Percentiles rank a stretch among this genome's conserved stretches.
phyloP scores from a whole-genome alignment of 768 basidiomycete species.

The Rhodotorula kratochvilovae region DNA sequence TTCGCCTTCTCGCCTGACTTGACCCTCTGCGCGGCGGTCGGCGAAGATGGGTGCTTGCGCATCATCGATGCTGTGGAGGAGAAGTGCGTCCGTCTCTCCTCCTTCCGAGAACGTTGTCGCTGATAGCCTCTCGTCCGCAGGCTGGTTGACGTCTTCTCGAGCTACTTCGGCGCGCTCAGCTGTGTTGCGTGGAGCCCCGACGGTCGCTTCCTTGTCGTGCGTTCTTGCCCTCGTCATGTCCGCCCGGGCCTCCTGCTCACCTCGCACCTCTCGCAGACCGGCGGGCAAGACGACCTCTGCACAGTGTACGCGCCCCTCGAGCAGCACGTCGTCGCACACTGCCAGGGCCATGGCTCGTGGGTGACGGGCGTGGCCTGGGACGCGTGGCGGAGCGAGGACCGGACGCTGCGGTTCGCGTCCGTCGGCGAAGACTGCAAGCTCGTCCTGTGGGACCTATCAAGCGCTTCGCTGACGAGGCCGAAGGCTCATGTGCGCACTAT shows the following conservation, averaged over 20 bases:
- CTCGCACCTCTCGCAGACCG: constrained; percentile 58
- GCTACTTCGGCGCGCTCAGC: constrained; percentile 88
- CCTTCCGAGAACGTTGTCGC: too few species aligned
- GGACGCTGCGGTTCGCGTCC: constrained; percentile 89
- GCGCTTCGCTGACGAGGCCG: constrained; percentile 33
- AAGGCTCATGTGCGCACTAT: constrained; percentile 22
- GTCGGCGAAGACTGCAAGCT: constrained; percentile 96
- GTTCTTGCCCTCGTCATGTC: constrained; percentile 9
- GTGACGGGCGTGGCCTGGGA: constrained; percentile 87
- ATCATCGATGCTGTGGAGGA: constrained; percentile 84
- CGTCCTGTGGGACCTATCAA: constrained; percentile 62
- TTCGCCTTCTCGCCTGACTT: constrained; percentile 93
- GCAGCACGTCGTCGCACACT: constrained; percentile 85
- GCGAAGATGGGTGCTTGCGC: constrained; percentile 85
- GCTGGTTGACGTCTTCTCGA: constrained; percentile 86
- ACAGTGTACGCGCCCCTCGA: constrained; percentile 95
- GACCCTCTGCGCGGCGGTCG: constrained; percentile 78
- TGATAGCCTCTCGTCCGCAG: constrained; percentile 53
- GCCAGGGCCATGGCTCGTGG: constrained; percentile 95
- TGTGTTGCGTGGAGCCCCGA: constrained; percentile 94
- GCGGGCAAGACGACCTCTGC: constrained; percentile 92
- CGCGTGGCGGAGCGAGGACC: constrained; percentile 61
- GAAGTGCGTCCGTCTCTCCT: constrained; percentile 57
- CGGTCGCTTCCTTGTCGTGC: constrained; percentile 80
- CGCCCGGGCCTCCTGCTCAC: background rate